phyloP scores from a whole-genome alignment of 225 moss, liverwort and hornwort genomes.

The Asterella californica region DNA sequence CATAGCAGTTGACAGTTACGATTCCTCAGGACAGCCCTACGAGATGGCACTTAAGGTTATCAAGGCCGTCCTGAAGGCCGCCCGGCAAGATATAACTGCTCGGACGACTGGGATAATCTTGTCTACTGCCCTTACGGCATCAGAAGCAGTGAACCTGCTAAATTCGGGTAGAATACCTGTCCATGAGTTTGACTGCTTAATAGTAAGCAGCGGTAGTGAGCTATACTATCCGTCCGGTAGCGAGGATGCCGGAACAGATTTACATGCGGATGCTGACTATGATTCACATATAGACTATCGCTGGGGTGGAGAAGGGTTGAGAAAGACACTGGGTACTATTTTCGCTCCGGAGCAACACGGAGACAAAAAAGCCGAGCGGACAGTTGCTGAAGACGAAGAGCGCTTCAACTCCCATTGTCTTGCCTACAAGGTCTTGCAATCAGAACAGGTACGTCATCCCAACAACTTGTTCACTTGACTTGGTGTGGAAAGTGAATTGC shows the following conservation, averaged over 20 bases:
- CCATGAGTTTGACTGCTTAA: constrained; percentile 76
- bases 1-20: constrained; percentile 75
- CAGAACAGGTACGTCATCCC: constrained; percentile 20
- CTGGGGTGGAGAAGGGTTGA: constrained; percentile 85
- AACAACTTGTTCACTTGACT: background rate
- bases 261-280: constrained; percentile 77
- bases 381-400: constrained; percentile 52
- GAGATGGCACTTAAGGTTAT: constrained; percentile 40
- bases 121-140: constrained; percentile 65
- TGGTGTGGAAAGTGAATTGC: background rate
- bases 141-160: constrained; percentile 58
- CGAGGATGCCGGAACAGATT: constrained; percentile 41
- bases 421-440: constrained; percentile 37
- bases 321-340: constrained; percentile 72
- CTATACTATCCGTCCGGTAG: constrained; percentile 68
- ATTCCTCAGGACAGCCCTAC: constrained; percentile 49
- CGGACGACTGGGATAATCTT: constrained; percentile 69
- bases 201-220: constrained; percentile 86
- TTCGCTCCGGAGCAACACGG: constrained; percentile 45
- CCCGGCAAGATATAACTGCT: constrained; percentile 45
- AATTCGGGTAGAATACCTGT: constrained; percentile 59
- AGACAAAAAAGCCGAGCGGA: constrained; percentile 39
- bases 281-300: constrained; percentile 73
- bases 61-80: constrained; percentile 54
- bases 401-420: constrained; percentile 58